Percentiles rank a stretch among this genome's conserved stretches.
phyloP scores from a whole-genome alignment of 768 basidiomycete species.

The Rhizopogon vinicolor region DNA sequence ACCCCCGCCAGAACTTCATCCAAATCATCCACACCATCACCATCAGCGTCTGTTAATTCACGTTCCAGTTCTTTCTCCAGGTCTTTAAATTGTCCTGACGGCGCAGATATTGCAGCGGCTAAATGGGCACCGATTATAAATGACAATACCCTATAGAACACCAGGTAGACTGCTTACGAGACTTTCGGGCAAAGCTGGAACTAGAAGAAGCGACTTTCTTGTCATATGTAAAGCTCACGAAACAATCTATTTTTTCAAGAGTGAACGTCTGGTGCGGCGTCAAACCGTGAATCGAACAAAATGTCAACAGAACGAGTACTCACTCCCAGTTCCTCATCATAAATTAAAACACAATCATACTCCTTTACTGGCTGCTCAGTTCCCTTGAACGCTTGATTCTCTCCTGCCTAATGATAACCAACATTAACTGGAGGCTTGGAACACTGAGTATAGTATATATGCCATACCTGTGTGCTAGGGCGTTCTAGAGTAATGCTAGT shows the following conservation, averaged over 20 bases:
- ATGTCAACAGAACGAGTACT: constrained; percentile 17
- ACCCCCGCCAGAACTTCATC: constrained; percentile 34
- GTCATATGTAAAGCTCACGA: constrained; percentile 49
- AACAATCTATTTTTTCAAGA: constrained; percentile 72
- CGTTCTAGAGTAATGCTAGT: constrained; percentile 60
- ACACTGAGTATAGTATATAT: background rate
- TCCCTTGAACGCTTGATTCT: constrained; percentile 55
- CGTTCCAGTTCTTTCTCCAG: constrained; percentile 23
- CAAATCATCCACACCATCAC: constrained; percentile 40
- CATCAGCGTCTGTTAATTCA: constrained; percentile 32
- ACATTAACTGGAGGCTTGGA: background rate
- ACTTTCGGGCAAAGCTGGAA: constrained; percentile 13
- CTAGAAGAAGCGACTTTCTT: constrained; percentile 32
- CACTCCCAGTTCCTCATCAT: constrained; percentile 71
- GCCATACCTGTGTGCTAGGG: constrained; percentile 56
- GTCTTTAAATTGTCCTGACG: constrained; percentile 27
- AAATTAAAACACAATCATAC: constrained; percentile 74
- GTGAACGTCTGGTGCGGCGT: constrained; percentile 51
- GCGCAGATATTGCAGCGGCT: constrained; percentile 16
- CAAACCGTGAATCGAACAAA: constrained; percentile 7
- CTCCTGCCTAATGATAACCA: constrained; percentile 35
- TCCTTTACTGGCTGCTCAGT: constrained; percentile 58
- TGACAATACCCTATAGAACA: background rate
- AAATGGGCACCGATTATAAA: constrained; percentile 1
- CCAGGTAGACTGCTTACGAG: constrained; percentile 15